Evolutionary conservation across 2,329 filamentous ascomycete genomes (phyloP).

Genomic region (Aspergillus ruber): DNA sequence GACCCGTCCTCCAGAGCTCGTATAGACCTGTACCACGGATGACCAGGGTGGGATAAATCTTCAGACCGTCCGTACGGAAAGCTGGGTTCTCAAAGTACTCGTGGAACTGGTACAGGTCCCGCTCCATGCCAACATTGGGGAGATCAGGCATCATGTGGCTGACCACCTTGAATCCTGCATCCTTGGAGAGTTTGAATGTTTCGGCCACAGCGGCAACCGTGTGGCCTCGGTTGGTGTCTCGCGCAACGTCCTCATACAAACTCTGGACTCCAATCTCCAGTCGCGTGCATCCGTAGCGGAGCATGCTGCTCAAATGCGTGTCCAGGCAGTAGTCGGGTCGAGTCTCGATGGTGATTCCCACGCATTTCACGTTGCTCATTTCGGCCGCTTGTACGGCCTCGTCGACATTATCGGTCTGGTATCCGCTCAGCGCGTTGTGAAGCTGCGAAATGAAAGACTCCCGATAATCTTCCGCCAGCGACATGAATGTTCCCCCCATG

Average conservation of each 20-base stretch:
- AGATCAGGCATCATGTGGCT: slow-evolving; percentile 99
- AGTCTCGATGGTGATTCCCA: slow-evolving; percentile 97
- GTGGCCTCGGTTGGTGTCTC: slow-evolving; percentile 94
- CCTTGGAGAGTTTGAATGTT: slow-evolving; percentile 95
- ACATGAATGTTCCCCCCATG: slow-evolving; percentile 99
- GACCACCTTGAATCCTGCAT: slow-evolving; percentile 97
- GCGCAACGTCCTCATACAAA: slow-evolving; percentile 94
- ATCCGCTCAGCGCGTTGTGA: slow-evolving; percentile 93
- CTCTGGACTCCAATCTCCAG: slow-evolving; percentile 94
- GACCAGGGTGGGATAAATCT: slow-evolving; percentile 96
- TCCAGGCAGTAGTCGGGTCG: slow-evolving; percentile 94
- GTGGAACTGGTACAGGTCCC: slow-evolving; percentile 90
- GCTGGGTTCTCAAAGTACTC: slow-evolving; percentile 97
- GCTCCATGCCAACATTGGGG: slow-evolving; percentile 96
- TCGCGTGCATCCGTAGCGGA: slow-evolving; percentile 94
- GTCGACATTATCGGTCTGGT: slow-evolving; percentile 88
- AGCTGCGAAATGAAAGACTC: slow-evolving; percentile 92
- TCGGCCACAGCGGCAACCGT: slow-evolving; percentile 93
- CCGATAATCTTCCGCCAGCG: slow-evolving; percentile 76
- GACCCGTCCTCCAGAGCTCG: slow-evolving; percentile 91
- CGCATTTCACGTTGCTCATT: slow-evolving; percentile 96
- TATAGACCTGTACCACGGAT: slow-evolving; percentile 95
- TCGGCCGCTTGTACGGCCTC: slow-evolving; percentile 91
- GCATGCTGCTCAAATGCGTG: slow-evolving; percentile 90
- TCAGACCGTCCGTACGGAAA: slow-evolving; percentile 92